Base-by-base conservation (phyloP, 345 rosid genomes). In the Ceriops zippeliana region DNA sequence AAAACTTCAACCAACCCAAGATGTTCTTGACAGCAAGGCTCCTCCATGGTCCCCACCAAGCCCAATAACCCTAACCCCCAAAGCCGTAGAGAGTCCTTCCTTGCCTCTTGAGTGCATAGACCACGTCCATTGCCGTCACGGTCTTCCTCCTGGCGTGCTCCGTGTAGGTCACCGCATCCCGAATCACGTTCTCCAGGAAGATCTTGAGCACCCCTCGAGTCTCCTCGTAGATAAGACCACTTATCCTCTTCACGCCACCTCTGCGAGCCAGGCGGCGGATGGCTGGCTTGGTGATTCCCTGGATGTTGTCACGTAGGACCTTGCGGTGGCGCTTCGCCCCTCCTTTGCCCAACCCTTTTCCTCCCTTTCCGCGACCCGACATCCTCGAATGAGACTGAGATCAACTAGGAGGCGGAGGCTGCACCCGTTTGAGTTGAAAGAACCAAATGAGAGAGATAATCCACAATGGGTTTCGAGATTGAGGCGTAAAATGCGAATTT, bases 131-230 rank as follows among this genome's bases (percentile, higher is more conserved):
- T 16, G 82, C 82, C 1, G 82, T 79, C 21, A 79, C 82, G 6
- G 79, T 79, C 82, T 79, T 79, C 65, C 82, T 72, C 56, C 82
- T 67, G 2, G 82, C 82, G 24, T 79, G 82, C 74, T 79, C 82
- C 4, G 82, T 79, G 61, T 79, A 79, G 42, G 82, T 79, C n/a
- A 75, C 82, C 10, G 82, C 79, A 1, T 79, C 82, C 2, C 82
- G 79, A 28, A 79, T 79, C n/a, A 79, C 82, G 46, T 79, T 79
- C 66, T 79, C 82, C 60, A 79, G 46, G 69, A 79, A 79, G 58
- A 79, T 79, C 74, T 79, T 79, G 26, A 79, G 74, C 20, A 79
- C 82, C 0, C 82, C 79, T 1, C 79, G 68, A 34, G 82, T 79
- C 49, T 79, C 82, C 66, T 79, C 82, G 26, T 79, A 79, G 82